Evolutionary conservation across 768 basidiomycete genomes (phyloP), one percentile per base, ranked within the genome.

Genomic region (Agaricus sinodeliciosus): DNA sequence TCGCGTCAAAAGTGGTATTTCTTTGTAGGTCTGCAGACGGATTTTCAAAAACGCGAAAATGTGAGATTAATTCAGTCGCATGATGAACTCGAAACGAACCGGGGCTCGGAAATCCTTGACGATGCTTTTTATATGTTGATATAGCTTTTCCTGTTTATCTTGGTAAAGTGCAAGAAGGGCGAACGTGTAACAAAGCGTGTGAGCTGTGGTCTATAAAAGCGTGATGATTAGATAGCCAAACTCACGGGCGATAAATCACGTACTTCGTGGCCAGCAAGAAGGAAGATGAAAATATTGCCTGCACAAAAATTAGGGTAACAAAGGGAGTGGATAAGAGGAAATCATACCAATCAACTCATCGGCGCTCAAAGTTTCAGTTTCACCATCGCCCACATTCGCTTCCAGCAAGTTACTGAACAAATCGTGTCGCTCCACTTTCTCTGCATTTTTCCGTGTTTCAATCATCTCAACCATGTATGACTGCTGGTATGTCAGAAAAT

Each of bases 191-290:
- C 67, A 67, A 12, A 75, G 54, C 2, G 74, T 71, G 58, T 74
- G 69, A 4, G 70, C 67, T 8, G 70, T 65, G 3, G 71, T 72
- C 69, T 73, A 59, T 54, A 36, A n/a, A 31, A 3, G 22, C 31
- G 31, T 31, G 7, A 19, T 3, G 12, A 12, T 7, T 1, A 41
- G 9, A 1, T 12, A 12, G 19, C 8, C 8, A 13, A 8, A 4
- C 16, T 26, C 4, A 27, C 15, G 15, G 1, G 22, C 9, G 22
- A 43, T 22, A 16, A 13, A 40, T 12, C 6, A 31, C 58, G 3
- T 34, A 78, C 77, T 68, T 81, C 81, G 54, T 80, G 78, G 13
- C 82, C 81, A 31, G 82, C 82, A 15, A 82, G 59, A 15, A 82
- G 59, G 48, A 73, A 74, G n/a, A 75, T 69, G 35, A 69, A 75